These are phyloP conservation scores for Fraxinus sp. DNA, from an alignment of 305 asterid species.

Conservation along the genomic window DNA sequence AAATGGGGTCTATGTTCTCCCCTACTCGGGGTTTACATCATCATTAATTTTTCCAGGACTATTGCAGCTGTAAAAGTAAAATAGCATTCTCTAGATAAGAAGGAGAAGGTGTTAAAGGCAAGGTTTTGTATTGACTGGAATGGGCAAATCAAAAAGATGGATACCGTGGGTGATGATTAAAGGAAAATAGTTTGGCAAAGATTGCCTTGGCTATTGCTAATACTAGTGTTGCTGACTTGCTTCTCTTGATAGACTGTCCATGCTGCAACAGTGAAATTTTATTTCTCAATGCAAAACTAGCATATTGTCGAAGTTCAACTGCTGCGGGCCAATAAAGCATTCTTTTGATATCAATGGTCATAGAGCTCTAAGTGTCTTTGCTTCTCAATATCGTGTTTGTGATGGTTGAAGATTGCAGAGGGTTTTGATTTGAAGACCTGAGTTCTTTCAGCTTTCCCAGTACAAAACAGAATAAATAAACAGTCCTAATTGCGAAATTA, in stretches of 20 bases:
- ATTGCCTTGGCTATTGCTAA: background rate
- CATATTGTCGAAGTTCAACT: background rate
- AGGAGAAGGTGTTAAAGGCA: background rate
- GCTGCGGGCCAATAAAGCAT: background rate
- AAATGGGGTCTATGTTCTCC: background rate
- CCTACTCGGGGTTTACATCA: background rate
- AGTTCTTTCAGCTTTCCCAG: background rate
- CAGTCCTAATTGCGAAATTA: background rate
- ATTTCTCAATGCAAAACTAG: slow-evolving; percentile 1
- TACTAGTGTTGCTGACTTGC: background rate
- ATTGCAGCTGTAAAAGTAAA: background rate
- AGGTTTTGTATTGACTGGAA: background rate
- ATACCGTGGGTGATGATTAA: background rate
- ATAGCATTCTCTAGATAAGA: background rate
- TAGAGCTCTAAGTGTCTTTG: background rate
- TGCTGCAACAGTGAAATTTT: background rate
- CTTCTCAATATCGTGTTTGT: background rate
- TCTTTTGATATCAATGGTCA: background rate
- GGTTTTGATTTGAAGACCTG: background rate
- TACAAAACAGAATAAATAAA: background rate
- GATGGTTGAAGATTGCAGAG: background rate
- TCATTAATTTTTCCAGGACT: background rate
- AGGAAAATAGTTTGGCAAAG: background rate
- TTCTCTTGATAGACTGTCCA: background rate
- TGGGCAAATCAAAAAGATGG: background rate